These are phyloP conservation scores for Eimeria maxima DNA, from an alignment of 169 alveolate genomes.

Conservation along the genomic window DNA sequence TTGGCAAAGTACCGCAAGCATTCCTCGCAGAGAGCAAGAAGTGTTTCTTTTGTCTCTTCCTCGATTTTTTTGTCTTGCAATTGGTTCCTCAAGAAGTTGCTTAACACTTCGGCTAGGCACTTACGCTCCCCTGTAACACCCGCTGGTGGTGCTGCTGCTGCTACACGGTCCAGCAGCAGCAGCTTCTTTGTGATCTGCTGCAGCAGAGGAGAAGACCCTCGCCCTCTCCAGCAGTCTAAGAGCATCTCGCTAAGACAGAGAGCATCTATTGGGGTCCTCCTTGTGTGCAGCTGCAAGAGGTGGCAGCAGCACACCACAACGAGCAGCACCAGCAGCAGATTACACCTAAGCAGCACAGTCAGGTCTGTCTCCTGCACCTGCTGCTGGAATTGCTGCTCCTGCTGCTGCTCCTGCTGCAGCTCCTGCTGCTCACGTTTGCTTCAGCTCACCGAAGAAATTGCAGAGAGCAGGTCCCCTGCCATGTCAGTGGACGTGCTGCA, in stretches of 20 bases:
- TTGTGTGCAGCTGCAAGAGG: conserved; percentile 13
- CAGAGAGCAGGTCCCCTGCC: conserved; percentile 21
- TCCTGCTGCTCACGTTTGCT: too few species aligned
- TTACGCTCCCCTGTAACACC: neutral
- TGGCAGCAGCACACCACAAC: conserved; percentile 10
- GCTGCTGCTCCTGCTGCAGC: too few species aligned
- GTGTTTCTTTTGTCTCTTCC: neutral
- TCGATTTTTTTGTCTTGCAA: neutral
- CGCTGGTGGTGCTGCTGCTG: too few species aligned
- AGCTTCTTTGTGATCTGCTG: conserved; percentile 22
- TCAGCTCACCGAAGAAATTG: conserved; percentile 10
- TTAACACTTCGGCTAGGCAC: neutral
- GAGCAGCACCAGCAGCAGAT: too few species aligned
- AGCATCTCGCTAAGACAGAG: neutral
- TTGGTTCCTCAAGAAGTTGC: neutral
- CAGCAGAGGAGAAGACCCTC: conserved; percentile 5
- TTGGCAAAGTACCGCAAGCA: neutral
- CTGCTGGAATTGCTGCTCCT: neutral
- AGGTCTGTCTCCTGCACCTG: neutral
- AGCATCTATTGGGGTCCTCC: neutral
- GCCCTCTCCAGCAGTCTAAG: neutral
- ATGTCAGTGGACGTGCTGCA: neutral
- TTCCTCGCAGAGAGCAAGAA: neutral
- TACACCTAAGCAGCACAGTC: too few species aligned
- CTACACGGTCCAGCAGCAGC: conserved; percentile 11